A percentile compares a stretch with the other conserved stretches of the same genome.
Conservation (phyloP, 1,139 yeast species). For the Candida albicans region DNA sequence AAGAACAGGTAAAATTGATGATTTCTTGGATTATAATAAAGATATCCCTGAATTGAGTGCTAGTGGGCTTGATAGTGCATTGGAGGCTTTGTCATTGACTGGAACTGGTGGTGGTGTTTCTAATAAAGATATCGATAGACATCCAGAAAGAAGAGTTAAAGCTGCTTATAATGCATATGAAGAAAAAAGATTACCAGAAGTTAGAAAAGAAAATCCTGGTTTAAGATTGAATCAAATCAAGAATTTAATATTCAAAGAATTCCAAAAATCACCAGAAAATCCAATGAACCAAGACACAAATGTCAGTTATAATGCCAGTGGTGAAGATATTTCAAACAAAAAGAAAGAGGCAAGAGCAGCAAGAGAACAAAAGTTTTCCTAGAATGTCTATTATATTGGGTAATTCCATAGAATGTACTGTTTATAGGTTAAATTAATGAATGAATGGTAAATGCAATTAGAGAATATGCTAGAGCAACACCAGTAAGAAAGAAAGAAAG, state of each 20-base stretch:
- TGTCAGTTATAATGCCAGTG: conserved; percentile 60
- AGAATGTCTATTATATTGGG: not conserved
- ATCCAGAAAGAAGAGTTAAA: conserved; percentile 86
- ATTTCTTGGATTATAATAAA: conserved; percentile 52
- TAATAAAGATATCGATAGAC: conserved; percentile 73
- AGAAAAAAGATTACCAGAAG: conserved; percentile 69
- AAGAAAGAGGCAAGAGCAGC: conserved; percentile 52
- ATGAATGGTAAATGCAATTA: not conserved
- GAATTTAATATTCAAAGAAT: conserved; percentile 73
- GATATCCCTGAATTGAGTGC: conserved; percentile 63
- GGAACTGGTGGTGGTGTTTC: conserved; percentile 54
- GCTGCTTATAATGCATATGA: conserved; percentile 76
- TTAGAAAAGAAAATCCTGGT: conserved; percentile 78
- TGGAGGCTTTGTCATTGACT: conserved; percentile 73
- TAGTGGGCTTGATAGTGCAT: conserved; percentile 73
- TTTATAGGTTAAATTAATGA: not conserved
- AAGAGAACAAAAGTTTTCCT: conserved; percentile 44
- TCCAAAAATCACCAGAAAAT: conserved; percentile 76
- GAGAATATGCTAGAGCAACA: not conserved
- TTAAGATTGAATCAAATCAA: conserved; percentile 77
- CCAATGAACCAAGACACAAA: conserved; percentile 82
- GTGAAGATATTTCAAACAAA: conserved; percentile 51
- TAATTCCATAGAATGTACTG: not conserved
- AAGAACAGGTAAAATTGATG: conserved; percentile 65
- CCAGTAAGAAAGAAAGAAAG: not conserved